These are phyloP conservation scores for Ascochyta lentis DNA, from an alignment of 2,329 filamentous ascomycete species.

Conservation along the genomic window DNA sequence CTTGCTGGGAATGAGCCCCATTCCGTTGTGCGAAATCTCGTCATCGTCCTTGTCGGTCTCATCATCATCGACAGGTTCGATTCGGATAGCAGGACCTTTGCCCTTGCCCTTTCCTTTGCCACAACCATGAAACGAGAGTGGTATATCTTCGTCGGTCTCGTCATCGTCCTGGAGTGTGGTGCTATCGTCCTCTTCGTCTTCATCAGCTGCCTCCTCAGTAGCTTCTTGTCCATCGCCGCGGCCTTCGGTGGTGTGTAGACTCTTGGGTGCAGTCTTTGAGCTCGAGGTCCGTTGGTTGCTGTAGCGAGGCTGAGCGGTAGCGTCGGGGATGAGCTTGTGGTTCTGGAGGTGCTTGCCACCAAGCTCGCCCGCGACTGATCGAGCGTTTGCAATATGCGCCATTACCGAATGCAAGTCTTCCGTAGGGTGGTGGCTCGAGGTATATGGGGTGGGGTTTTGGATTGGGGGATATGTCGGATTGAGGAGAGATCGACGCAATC, in stretches of 20 bases:
- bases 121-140: slow-evolving; percentile 43
- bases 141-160: slow-evolving; percentile 42
- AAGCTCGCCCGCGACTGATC: slow-evolving; percentile 35
- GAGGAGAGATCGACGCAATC: slow-evolving; percentile 4
- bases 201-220: slow-evolving; percentile 39
- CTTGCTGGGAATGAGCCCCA: slow-evolving; percentile 41
- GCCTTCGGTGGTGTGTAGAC: slow-evolving; percentile 30
- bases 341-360: slow-evolving; percentile 41
- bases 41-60: slow-evolving; percentile 41
- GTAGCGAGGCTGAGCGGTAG: slow-evolving; percentile 27
- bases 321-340: slow-evolving; percentile 37
- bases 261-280: slow-evolving; percentile 27
- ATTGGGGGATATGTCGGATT: slow-evolving; percentile 2
- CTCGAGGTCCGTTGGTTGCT: slow-evolving; percentile 31
- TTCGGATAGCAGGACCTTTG: slow-evolving; percentile 45
- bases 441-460: neutral
- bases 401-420: slow-evolving; percentile 26
- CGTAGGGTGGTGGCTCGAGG: neutral
- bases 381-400: slow-evolving; percentile 36
- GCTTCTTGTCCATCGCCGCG: slow-evolving; percentile 37
- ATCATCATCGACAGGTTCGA: slow-evolving; percentile 42
- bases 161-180: slow-evolving; percentile 45
- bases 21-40: slow-evolving; percentile 35
- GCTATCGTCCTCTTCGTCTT: slow-evolving; percentile 47
- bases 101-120: slow-evolving; percentile 45